Evolutionary conservation across 495 filamentous ascomycete species (phyloP), one percentile per base, ranked within the genome.

Genomic region (Hamigera avellanea): DNA sequence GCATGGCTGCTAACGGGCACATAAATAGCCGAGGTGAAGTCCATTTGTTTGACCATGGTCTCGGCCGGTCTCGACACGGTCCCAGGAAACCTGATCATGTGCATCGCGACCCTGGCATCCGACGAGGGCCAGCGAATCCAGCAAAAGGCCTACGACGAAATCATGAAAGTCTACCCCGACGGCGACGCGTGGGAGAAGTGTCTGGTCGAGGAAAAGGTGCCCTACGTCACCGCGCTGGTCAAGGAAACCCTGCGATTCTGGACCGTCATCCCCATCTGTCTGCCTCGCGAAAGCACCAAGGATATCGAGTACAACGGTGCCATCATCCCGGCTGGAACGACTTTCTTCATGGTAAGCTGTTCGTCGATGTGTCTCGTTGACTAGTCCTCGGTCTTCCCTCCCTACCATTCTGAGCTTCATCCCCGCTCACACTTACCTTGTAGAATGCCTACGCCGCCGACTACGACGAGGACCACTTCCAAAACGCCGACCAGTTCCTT

Each of bases 1-100:
- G 5, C 21, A 23, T 9, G 4, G 0, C 14, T n/a, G 30, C 40
- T 46, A 39, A 49, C 29, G 9, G 12, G 8, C 8, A 21, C 26
- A 21, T 9, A n/a, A 31, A 25, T 28, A 75, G 76, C 72, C 14
- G 79, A 83, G 54, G 69, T 83, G 19, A 80, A 80, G 44, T 80
- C 75, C 2, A 79, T 85, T 40, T 81, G 80, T 53, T 53, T 85
- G 34, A 81, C 77, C 18, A 85, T 85, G 79, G 80, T 83, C 3
- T 78, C 75, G 10, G 80, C 78, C 5, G 78, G 73, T 33, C 65
- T 80, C n/a, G 80, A 78, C 52, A 83, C 76, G 8, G 73, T 78
- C 14, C 80, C 72, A 10, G 77, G 74, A 7, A 82, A 77, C 46
- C 54, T 78, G 38, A 79, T 81, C 48, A 81, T 81, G 77, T 75